Conservation (phyloP, 208 protist species). For the Giardia duodenalis region DNA sequence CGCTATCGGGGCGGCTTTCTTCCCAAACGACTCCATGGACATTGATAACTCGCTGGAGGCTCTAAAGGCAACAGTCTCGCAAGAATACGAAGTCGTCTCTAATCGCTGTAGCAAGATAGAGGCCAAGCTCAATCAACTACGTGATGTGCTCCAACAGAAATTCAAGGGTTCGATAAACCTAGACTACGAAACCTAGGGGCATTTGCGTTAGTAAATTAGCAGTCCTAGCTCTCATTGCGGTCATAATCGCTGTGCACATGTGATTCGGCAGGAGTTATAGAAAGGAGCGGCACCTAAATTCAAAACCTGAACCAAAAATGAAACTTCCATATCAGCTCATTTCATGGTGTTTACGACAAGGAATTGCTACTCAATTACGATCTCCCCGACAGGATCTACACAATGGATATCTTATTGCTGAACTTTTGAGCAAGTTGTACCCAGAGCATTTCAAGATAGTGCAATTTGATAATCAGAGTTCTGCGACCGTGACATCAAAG, state of each 20-base stretch:
- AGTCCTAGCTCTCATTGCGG: too few species aligned
- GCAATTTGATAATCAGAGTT: not conserved
- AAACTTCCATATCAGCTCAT: not conserved
- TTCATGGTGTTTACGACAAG: not conserved
- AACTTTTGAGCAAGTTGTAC: not conserved
- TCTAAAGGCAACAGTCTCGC: not conserved
- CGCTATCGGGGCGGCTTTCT: not conserved
- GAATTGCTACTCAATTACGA: not conserved
- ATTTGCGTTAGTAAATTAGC: too few species aligned
- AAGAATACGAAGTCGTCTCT: not conserved
- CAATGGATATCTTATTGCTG: not conserved
- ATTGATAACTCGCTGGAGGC: not conserved
- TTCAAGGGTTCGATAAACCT: not conserved
- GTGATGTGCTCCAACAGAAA: not conserved
- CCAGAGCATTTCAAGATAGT: not conserved
- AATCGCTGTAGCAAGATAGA: not conserved
- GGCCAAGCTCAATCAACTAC: not conserved
- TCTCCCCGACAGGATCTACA: not conserved
- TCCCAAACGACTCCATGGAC: not conserved
- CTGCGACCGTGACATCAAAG: not conserved
- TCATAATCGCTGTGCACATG: too few species aligned
- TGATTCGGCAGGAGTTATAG: too few species aligned
- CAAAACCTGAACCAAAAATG: too few species aligned
- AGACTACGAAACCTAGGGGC: not conserved
- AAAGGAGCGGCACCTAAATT: too few species aligned